Conservation (phyloP, 2,329 filamentous ascomycete species). For the Verticillium klebahnii region DNA sequence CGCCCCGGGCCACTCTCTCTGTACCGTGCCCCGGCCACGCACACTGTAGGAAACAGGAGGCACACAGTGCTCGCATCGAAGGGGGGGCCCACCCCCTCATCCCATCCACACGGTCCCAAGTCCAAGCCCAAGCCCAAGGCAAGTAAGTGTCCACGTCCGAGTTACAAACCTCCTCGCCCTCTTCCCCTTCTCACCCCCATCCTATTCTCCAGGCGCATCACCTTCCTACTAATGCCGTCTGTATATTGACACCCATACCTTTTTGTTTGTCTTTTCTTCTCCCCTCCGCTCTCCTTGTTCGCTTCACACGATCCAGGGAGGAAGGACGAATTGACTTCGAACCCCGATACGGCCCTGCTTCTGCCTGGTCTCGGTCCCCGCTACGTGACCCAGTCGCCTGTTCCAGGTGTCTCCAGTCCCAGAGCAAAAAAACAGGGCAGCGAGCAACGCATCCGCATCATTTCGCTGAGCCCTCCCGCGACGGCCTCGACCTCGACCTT, state of each 20-base stretch:
- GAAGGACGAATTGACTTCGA: constrained; percentile 9
- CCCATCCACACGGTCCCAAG: not conserved
- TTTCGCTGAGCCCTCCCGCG: not conserved
- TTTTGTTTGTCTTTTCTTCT: constrained; percentile 9
- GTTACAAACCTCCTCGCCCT: not conserved
- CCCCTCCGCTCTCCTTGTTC: constrained; percentile 7
- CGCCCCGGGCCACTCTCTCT: not conserved
- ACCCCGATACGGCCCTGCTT: not conserved
- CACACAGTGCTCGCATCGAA: not conserved
- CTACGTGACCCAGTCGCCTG: not conserved
- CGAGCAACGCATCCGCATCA: not conserved
- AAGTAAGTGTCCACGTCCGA: not conserved
- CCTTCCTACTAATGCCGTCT: constrained; percentile 14
- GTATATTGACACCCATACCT: constrained; percentile 14
- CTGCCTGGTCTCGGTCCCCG: not conserved
- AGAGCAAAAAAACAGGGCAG: constrained; percentile 4
- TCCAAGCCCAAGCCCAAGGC: not conserved
- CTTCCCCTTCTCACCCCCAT: constrained; percentile 7
- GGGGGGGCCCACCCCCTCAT: not conserved
- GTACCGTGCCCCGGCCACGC: not conserved
- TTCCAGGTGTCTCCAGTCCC: not conserved
- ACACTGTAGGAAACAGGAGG: not conserved
- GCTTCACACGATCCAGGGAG: constrained; percentile 6
- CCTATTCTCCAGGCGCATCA: constrained; percentile 16
- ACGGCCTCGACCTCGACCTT: not conserved